Conservation (phyloP, 108 stramenopile species). For the Cylindrotheca closterium region DNA sequence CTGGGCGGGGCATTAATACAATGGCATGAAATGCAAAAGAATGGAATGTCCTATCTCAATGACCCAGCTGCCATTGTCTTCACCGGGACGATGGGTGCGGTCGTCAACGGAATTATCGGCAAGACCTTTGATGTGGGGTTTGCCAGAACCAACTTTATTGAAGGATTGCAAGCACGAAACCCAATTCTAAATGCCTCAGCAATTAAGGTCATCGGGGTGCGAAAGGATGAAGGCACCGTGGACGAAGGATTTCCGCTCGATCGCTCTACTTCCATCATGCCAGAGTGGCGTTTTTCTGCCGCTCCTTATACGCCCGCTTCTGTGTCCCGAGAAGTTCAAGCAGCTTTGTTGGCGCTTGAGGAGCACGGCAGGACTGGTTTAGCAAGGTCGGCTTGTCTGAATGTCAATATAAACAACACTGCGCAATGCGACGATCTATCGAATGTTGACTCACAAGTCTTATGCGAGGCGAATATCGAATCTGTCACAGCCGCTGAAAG, state of each 20-base stretch:
- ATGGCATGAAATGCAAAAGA: conserved; percentile 21
- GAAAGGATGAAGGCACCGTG: conserved; percentile 9
- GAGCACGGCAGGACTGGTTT: conserved; percentile 14
- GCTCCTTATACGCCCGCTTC: background rate
- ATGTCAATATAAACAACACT: conserved; percentile 5
- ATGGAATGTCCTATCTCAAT: conserved; percentile 27
- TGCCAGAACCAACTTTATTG: conserved; percentile 38
- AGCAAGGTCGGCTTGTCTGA: background rate
- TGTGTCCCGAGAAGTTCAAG: conserved; percentile 16
- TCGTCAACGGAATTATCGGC: conserved; percentile 36
- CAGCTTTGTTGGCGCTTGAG: conserved; percentile 9
- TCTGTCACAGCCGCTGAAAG: background rate
- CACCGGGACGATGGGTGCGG: conserved; percentile 29
- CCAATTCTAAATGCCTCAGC: conserved; percentile 33
- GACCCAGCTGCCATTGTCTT: conserved; percentile 39
- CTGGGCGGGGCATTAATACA: conserved; percentile 44
- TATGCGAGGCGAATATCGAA: conserved; percentile 7
- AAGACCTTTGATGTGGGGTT: conserved; percentile 44
- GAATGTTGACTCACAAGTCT: too few relatives aligned
- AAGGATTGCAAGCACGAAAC: conserved; percentile 7
- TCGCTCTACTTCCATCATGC: conserved; percentile 10
- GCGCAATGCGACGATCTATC: background rate
- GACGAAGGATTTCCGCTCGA: conserved; percentile 37
- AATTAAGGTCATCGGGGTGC: conserved; percentile 15
- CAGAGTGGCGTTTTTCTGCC: conserved; percentile 25